These are phyloP conservation scores for Fusarium duplospermum DNA, from an alignment of 2,329 filamentous ascomycete genomes.

Conservation along the genomic window DNA sequence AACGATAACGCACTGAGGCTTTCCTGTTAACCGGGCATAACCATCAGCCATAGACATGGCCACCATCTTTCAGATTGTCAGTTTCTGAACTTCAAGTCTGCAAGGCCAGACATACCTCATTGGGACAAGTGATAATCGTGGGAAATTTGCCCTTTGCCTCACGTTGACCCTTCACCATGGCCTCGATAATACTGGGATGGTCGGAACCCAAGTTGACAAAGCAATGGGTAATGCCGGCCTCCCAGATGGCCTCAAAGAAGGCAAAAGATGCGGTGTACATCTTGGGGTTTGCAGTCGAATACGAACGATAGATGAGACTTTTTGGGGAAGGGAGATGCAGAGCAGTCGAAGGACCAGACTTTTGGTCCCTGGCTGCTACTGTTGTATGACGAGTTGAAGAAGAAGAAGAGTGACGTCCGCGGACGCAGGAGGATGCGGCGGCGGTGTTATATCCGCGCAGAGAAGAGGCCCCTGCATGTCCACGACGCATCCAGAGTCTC, in stretches of 20 bases:
- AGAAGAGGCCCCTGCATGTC: conserved; percentile 22
- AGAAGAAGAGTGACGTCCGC: conserved; percentile 24
- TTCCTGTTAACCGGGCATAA: conserved; percentile 77
- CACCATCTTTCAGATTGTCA: conserved; percentile 71
- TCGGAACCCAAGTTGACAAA: conserved; percentile 77
- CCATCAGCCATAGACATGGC: conserved; percentile 88
- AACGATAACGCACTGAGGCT: conserved; percentile 81
- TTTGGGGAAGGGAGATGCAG: conserved; percentile 17
- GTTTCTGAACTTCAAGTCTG: neutral
- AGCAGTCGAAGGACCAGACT: conserved; percentile 11
- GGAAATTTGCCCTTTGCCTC: conserved; percentile 75
- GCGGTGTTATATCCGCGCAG: conserved; percentile 37
- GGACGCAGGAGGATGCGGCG: conserved; percentile 6
- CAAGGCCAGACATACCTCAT: conserved; percentile 66
- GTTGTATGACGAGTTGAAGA: conserved; percentile 2
- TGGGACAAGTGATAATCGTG: conserved; percentile 81
- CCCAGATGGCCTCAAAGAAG: conserved; percentile 85
- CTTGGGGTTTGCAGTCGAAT: conserved; percentile 44
- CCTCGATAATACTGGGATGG: conserved; percentile 82
- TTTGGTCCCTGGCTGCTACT: conserved; percentile 8
- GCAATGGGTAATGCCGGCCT: conserved; percentile 70
- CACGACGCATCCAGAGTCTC: conserved; percentile 36
- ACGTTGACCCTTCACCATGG: conserved; percentile 80
- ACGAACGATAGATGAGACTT: conserved; percentile 31
- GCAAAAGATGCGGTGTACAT: conserved; percentile 82